phyloP scores from a whole-genome alignment of 805 yeast genomes.

The Teunomyces tritomae region DNA sequence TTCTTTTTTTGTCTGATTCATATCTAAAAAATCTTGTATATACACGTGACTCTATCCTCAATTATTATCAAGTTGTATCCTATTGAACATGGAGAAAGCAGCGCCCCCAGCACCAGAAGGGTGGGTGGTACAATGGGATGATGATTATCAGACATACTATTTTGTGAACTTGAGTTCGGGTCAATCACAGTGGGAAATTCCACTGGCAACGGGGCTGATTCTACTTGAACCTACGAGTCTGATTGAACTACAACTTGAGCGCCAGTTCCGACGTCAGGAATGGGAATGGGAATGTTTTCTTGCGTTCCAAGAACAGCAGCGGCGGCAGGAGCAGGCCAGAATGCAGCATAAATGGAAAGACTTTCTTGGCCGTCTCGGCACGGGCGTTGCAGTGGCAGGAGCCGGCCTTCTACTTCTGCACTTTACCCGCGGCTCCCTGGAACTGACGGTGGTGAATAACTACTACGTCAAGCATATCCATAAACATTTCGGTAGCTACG shows the following conservation, averaged over 20 bases:
- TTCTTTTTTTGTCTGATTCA: background rate
- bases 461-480: constrained; percentile 1
- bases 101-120: constrained; percentile 18
- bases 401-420: constrained; percentile 1
- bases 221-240: background rate
- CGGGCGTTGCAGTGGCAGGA: constrained; percentile 3
- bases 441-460: background rate
- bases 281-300: background rate
- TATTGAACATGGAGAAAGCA: background rate
- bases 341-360: constrained; percentile 1
- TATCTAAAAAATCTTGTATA: background rate
- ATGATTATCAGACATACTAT: constrained; percentile 25
- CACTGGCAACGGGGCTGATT: constrained; percentile 8
- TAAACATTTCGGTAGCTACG: background rate
- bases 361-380: background rate
- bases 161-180: constrained; percentile 26
- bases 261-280: constrained; percentile 4
- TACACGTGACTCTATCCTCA: background rate
- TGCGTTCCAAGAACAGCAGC: constrained; percentile 3
- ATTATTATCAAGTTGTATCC: background rate
- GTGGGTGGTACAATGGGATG: constrained; percentile 36
- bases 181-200: constrained; percentile 30
- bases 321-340: background rate
- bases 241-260: background rate
- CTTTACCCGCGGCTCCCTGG: background rate